Percentiles rank a stretch among this genome's conserved stretches.
phyloP scores from a whole-genome alignment of 2,329 filamentous ascomycete species.

The Teratosphaeriaceae sp. region DNA sequence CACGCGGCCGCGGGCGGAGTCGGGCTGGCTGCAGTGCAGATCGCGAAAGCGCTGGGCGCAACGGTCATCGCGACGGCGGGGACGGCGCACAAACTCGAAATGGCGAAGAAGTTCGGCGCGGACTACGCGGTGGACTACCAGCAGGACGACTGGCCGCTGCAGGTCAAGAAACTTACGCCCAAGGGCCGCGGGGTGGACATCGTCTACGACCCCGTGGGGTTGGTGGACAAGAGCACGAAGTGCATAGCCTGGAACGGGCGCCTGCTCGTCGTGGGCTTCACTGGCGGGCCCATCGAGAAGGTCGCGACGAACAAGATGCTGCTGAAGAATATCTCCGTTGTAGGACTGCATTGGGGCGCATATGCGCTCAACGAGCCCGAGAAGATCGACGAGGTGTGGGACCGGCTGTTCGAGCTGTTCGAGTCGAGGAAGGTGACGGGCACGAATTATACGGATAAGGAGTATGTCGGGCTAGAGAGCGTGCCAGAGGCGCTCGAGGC shows the following conservation, averaged over 20 bases:
- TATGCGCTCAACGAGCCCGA: slow-evolving; percentile 69
- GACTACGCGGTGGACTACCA: slow-evolving; percentile 78
- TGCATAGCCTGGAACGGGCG: slow-evolving; percentile 92
- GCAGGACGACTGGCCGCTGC: slow-evolving; percentile 53
- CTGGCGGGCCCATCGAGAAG: slow-evolving; percentile 80
- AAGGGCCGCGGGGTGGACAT: slow-evolving; percentile 74
- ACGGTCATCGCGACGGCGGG: slow-evolving; percentile 91
- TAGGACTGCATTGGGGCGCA: slow-evolving; percentile 87
- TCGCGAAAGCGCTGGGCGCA: slow-evolving; percentile 87
- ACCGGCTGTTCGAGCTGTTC: slow-evolving; percentile 72
- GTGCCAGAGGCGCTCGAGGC: slow-evolving; percentile 70
- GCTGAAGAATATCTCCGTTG: slow-evolving; percentile 85
- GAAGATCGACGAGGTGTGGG: slow-evolving; percentile 68
- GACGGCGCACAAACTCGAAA: slow-evolving; percentile 67
- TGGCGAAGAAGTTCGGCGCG: slow-evolving; percentile 75
- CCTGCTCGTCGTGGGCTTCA: slow-evolving; percentile 83
- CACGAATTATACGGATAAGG: slow-evolving; percentile 74
- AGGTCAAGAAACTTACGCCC: slow-evolving; percentile 72
- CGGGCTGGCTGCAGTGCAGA: slow-evolving; percentile 83
- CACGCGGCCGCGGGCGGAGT: slow-evolving; percentile 92
- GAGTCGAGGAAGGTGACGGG: slow-evolving; percentile 70
- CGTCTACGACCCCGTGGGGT: slow-evolving; percentile 88
- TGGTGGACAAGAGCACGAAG: slow-evolving; percentile 82
- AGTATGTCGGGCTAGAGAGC: slow-evolving; percentile 75
- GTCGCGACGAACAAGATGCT: slow-evolving; percentile 87